Percentiles rank a stretch among this genome's conserved stretches.
Evolutionary conservation across 164 flowering plant species (phyloP).

Genomic region (Macadamia integrifolia): DNA sequence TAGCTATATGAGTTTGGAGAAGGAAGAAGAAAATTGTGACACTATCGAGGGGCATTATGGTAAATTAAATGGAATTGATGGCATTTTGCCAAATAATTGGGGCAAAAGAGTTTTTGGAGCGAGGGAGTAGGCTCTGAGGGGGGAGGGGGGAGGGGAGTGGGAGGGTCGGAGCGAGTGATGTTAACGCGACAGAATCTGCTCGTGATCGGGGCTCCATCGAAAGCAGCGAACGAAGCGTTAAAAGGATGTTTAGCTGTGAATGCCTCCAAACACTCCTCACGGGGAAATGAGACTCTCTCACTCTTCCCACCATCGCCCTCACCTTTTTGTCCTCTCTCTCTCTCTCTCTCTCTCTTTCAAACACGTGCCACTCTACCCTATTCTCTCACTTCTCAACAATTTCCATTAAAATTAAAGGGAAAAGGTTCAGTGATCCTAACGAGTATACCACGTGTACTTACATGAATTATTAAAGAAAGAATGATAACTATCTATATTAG

Average conservation of each 20-base stretch:
- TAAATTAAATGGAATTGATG: background rate
- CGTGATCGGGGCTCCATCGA: constrained; percentile 45
- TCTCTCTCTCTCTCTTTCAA: constrained; percentile 12
- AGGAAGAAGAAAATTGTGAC: background rate
- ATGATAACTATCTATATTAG: no score
- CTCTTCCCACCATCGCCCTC: constrained; percentile 12
- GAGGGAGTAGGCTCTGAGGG: no score
- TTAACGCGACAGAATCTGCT: constrained; percentile 19
- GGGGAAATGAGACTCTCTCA: constrained; percentile 32
- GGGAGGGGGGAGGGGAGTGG: constrained; percentile 4
- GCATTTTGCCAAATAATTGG: background rate
- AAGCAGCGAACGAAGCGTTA: constrained; percentile 40
- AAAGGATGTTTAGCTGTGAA: constrained; percentile 22
- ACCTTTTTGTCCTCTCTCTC: constrained; percentile 19
- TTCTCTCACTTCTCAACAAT: no score
- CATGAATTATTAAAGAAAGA: no score
- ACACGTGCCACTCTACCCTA: constrained; percentile 28
- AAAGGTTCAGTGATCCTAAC: no score
- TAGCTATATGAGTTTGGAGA: background rate
- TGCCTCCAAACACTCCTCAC: constrained; percentile 35
- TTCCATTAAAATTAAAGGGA: no score
- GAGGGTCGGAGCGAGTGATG: background rate
- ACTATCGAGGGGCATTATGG: background rate
- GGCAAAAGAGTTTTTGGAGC: no score
- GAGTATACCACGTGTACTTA: no score